Percentiles rank a stretch among this genome's conserved stretches.
Evolutionary conservation across 2,329 filamentous ascomycete species (phyloP).

Genomic region (Colletotrichum liriopes): DNA sequence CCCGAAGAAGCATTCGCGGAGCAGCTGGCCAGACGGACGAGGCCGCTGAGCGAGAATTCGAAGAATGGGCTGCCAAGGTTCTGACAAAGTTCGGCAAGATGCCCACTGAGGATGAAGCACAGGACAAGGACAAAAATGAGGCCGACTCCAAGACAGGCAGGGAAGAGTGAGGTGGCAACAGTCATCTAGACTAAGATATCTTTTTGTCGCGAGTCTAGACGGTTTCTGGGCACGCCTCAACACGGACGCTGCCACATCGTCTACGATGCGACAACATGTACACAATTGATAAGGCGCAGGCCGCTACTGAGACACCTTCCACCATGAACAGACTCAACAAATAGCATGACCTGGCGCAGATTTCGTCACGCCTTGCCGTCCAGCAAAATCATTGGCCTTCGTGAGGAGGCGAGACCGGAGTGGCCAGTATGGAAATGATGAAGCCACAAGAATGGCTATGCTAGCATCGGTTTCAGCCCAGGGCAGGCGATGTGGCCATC

Average conservation of each 20-base stretch:
- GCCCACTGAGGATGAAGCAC: conserved; percentile 8
- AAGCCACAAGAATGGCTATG: conserved; percentile 38
- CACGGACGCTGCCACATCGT: conserved; percentile 18
- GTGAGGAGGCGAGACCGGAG: conserved; percentile 38
- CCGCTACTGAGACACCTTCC: conserved; percentile 34
- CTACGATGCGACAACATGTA: conserved; percentile 24
- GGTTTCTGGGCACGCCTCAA: conserved; percentile 23
- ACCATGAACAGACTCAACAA: conserved; percentile 32
- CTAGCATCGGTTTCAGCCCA: conserved; percentile 31
- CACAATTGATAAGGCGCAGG: conserved; percentile 35
- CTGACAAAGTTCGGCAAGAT: conserved; percentile 66
- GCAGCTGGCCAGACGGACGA: conserved; percentile 56
- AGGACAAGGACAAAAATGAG: conserved; percentile 17
- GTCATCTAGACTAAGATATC: conserved; percentile 28
- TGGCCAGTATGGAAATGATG: conserved; percentile 16
- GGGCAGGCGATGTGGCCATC: conserved; percentile 18
- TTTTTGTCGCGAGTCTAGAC: conserved; percentile 5
- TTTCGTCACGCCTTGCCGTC: conserved; percentile 11
- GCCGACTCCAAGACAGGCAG: conserved; percentile 37
- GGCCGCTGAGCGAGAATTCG: conserved; percentile 73
- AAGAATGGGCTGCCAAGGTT: conserved; percentile 73
- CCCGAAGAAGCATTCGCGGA: conserved; percentile 59
- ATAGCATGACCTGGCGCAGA: conserved; percentile 11
- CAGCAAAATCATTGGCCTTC: conserved; percentile 11
- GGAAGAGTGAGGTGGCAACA: conserved; percentile 35